These are phyloP conservation scores for Scheffersomyces illinoinensis DNA, from an alignment of 1,139 yeast genomes.

Conservation along the genomic window DNA sequence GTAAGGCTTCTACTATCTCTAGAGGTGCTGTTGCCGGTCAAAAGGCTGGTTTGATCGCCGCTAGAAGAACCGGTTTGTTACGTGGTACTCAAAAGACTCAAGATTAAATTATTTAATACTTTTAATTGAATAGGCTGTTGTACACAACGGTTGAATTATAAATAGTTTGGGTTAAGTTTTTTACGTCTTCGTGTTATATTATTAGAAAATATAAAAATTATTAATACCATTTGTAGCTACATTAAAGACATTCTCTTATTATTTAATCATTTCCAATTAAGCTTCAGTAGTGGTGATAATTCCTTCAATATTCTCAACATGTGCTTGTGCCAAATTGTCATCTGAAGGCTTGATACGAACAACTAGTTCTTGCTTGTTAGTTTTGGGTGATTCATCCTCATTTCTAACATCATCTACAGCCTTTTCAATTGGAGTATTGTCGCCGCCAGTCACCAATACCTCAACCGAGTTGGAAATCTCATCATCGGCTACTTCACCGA, in stretches of 20 bases:
- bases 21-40: slow-evolving; percentile 99
- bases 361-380: not conserved
- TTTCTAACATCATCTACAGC: not conserved
- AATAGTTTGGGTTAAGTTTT: slow-evolving; percentile 2
- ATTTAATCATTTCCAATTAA: no score
- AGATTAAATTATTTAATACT: slow-evolving; percentile 40
- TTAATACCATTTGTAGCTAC: not conserved
- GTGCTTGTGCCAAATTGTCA: not conserved
- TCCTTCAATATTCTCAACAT: not conserved
- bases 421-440: not conserved
- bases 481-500: slow-evolving; percentile 7
- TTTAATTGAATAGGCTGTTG: not conserved
- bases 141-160: not conserved
- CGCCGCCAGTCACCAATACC: not conserved
- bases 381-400: not conserved
- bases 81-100: slow-evolving; percentile 99
- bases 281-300: not conserved
- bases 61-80: slow-evolving; percentile 99
- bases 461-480: slow-evolving; percentile 4
- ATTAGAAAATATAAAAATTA: not conserved
- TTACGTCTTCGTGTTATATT: slow-evolving; percentile 1
- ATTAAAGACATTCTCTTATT: not conserved
- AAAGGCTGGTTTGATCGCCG: slow-evolving; percentile 99
- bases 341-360: not conserved
- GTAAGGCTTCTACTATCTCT: slow-evolving; percentile 99